Evolutionary conservation across 371 early-diverging fungal genomes (phyloP).

Genomic region (Rhizomucor pusillus): DNA sequence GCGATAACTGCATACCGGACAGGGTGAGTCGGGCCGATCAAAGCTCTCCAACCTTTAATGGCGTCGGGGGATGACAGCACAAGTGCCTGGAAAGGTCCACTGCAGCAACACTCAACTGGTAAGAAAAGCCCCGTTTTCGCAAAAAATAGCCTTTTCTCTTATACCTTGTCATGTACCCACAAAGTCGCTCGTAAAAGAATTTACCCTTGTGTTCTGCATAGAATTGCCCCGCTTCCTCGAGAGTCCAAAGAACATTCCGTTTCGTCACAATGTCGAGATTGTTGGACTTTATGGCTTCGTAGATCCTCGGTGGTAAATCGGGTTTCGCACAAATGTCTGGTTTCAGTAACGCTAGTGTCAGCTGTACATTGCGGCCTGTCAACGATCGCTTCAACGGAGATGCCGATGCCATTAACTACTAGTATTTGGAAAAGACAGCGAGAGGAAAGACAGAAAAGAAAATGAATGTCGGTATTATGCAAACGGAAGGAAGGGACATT

Average conservation of each 20-base stretch:
- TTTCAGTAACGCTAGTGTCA: slow-evolving; percentile 74
- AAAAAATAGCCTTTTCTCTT: background rate
- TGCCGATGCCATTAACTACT: no score
- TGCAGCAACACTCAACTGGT: slow-evolving; percentile 10
- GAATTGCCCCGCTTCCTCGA: slow-evolving; percentile 58
- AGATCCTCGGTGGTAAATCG: slow-evolving; percentile 31
- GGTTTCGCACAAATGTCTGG: slow-evolving; percentile 76
- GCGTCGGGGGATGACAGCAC: slow-evolving; percentile 60
- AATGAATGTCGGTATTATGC: no score
- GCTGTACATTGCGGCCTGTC: no score
- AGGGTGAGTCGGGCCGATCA: slow-evolving; percentile 72
- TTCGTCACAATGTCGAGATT: slow-evolving; percentile 45
- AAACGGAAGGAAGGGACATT: no score
- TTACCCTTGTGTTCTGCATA: slow-evolving; percentile 66
- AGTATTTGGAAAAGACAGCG: slow-evolving; percentile 1
- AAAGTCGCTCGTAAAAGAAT: slow-evolving; percentile 67
- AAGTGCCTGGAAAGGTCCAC: slow-evolving; percentile 62
- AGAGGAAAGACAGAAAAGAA: background rate
- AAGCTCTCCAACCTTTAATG: slow-evolving; percentile 58
- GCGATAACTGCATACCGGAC: slow-evolving; percentile 42
- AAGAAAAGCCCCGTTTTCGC: background rate
- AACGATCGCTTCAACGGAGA: background rate
- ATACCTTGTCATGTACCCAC: slow-evolving; percentile 73
- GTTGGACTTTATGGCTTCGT: slow-evolving; percentile 41
- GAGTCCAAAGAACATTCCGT: slow-evolving; percentile 57